phyloP scores from a whole-genome alignment of 176 grass and related monocot species.

The Aegilops bicornis region DNA sequence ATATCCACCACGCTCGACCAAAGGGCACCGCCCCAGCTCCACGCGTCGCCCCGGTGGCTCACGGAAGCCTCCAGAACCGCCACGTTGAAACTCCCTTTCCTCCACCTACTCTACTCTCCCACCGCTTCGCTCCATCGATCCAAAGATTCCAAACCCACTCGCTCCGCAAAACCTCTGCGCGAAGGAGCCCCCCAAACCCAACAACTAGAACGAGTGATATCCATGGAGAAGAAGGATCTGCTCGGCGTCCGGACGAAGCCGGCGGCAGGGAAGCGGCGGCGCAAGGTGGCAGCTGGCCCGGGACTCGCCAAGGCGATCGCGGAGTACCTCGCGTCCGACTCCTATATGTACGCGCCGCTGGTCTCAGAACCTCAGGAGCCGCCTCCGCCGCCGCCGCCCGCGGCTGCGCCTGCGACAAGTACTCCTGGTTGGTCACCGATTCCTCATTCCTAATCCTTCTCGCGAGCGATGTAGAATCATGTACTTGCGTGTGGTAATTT shows the following conservation, averaged over 20 bases:
- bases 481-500: too few species aligned
- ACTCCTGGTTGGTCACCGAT: slow-evolving; percentile 24
- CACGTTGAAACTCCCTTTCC: neutral
- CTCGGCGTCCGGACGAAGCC: slow-evolving; percentile 36
- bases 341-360: slow-evolving; percentile 53
- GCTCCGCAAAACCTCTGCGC: neutral
- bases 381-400: neutral
- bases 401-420: neutral
- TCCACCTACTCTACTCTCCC: neutral
- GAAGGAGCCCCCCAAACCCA: neutral
- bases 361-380: neutral
- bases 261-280: neutral
- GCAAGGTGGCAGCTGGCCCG: neutral
- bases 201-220: neutral
- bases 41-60: neutral
- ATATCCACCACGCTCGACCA: neutral
- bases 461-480: neutral
- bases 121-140: neutral
- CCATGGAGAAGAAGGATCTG: slow-evolving; percentile 45
- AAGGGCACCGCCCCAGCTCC: neutral
- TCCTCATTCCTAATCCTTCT: neutral
- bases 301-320: slow-evolving; percentile 30
- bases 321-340: slow-evolving; percentile 42
- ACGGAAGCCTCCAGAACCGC: neutral
- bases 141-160: neutral